Percentiles rank a stretch among this genome's conserved stretches.
phyloP scores from a whole-genome alignment of 805 yeast genomes.

The Schizosaccharomyces japonicus region DNA sequence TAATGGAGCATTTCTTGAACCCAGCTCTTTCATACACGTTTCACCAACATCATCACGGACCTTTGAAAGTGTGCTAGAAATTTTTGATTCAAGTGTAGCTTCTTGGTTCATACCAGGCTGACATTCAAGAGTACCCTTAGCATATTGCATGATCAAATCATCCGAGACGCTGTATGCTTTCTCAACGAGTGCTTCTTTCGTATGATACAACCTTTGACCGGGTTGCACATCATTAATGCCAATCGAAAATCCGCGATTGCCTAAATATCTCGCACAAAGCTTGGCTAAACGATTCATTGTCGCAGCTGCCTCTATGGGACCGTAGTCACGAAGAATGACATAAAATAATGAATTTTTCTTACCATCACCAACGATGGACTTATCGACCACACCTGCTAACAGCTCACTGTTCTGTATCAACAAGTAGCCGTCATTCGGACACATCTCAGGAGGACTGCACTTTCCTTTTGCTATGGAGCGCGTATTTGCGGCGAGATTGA shows the following conservation, averaged over 20 bases:
- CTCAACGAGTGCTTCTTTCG: constrained; percentile 75
- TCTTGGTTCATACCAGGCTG: constrained; percentile 99
- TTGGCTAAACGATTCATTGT: constrained; percentile 99
- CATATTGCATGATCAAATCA: constrained; percentile 54
- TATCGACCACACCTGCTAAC: constrained; percentile 88
- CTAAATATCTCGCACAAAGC: constrained; percentile 80
- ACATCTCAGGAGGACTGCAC: constrained; percentile 50
- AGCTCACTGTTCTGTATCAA: constrained; percentile 73
- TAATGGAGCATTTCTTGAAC: constrained; percentile 75
- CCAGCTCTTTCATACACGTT: constrained; percentile 80
- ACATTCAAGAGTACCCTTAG: constrained; percentile 74
- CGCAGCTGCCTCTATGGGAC: constrained; percentile 82
- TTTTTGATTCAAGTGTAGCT: constrained; percentile 90
- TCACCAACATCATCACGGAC: constrained; percentile 98
- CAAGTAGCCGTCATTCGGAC: constrained; percentile 89
- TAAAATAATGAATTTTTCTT: constrained; percentile 91
- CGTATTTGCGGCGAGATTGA: constrained; percentile 83
- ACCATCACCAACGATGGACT: constrained; percentile 89
- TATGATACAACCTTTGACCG: constrained; percentile 44
- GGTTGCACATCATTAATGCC: constrained; percentile 97
- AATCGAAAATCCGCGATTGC: constrained; percentile 87
- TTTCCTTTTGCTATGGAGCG: constrained; percentile 67
- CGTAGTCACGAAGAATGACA: constrained; percentile 82
- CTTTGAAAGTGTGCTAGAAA: constrained; percentile 84
- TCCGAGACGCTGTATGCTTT: constrained; percentile 78